phyloP scores from a whole-genome alignment of 139 green algal genomes.

The Chlamydomonas eustigma region DNA sequence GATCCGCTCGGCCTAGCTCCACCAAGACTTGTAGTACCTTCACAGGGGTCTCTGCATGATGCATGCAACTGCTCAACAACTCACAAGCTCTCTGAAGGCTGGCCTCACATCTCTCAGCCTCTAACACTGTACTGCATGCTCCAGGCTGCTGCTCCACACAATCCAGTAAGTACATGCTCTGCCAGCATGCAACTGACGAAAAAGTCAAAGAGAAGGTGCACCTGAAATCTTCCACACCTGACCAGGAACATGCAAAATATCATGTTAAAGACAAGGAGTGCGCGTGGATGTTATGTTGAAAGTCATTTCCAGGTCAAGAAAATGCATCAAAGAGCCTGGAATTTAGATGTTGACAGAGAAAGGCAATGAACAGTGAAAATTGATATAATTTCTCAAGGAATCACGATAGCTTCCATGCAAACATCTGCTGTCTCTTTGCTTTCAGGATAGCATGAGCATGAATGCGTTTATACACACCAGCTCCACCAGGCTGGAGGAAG shows the following conservation, averaged over 20 bases:
- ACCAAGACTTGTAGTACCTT: conserved; percentile 9
- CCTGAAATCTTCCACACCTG: neutral
- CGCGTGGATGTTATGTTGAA: neutral
- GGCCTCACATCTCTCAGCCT: too few species aligned
- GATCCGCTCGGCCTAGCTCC: neutral
- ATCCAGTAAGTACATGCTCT: conserved; percentile 10
- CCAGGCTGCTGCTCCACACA: conserved; percentile 6
- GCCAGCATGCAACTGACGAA: conserved; percentile 7
- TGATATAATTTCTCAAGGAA: neutral
- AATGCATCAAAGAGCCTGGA: neutral
- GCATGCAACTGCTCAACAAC: neutral
- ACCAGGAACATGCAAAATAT: too few species aligned
- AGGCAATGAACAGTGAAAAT: neutral
- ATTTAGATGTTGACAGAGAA: neutral
- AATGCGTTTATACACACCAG: too few species aligned
- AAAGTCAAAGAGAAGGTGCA: neutral
- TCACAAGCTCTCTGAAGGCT: conserved; percentile 9
- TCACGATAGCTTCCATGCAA: neutral
- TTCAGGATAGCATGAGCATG: too few species aligned
- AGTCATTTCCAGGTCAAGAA: neutral
- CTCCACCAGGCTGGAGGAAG: conserved; percentile 4
- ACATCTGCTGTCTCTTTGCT: too few species aligned
- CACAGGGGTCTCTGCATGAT: neutral
- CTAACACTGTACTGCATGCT: too few species aligned
- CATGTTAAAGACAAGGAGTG: too few species aligned